phyloP scores from a whole-genome alignment of 2,329 filamentous ascomycete species.

The Bipolaris victoriae region DNA sequence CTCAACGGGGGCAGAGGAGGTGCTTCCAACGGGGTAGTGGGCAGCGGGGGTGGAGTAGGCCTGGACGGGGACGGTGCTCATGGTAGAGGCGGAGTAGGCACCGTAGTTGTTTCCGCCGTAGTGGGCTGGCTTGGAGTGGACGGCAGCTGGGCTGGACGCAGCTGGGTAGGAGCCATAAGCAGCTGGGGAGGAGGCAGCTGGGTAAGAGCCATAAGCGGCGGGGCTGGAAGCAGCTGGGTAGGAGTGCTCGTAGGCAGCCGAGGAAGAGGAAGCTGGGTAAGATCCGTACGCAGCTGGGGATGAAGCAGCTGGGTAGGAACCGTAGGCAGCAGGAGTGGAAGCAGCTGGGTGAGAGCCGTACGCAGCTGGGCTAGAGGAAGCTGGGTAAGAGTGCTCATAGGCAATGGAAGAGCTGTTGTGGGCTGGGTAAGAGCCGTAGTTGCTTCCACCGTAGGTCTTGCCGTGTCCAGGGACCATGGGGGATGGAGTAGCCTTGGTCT shows the following conservation, averaged over 20 bases:
- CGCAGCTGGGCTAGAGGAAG: slow-evolving; percentile 1
- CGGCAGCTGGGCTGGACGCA: background rate
- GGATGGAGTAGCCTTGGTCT: slow-evolving; percentile 16
- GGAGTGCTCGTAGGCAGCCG: background rate
- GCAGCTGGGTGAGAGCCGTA: background rate
- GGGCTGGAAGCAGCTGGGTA: background rate
- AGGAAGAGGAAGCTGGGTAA: background rate
- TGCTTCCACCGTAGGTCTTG: slow-evolving; percentile 13
- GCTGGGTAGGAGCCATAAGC: background rate
- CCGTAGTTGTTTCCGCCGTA: background rate
- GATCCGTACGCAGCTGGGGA: background rate
- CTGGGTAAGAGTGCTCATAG: slow-evolving; percentile 1
- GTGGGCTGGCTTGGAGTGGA: slow-evolving; percentile 9
- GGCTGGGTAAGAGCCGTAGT: slow-evolving; percentile 10
- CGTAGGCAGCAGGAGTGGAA: background rate
- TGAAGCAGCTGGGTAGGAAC: background rate
- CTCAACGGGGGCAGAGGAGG: background rate
- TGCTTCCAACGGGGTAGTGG: too few relatives aligned
- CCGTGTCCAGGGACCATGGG: slow-evolving; percentile 17
- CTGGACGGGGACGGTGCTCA: slow-evolving; percentile 4
- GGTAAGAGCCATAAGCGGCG: background rate
- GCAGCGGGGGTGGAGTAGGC: background rate
- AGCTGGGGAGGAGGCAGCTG: background rate
- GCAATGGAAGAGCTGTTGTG: slow-evolving; percentile 10
- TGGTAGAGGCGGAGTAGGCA: slow-evolving; percentile 1